These are phyloP conservation scores for Nicotiana undulata DNA, from an alignment of 257 asterid species.

Conservation along the genomic window DNA sequence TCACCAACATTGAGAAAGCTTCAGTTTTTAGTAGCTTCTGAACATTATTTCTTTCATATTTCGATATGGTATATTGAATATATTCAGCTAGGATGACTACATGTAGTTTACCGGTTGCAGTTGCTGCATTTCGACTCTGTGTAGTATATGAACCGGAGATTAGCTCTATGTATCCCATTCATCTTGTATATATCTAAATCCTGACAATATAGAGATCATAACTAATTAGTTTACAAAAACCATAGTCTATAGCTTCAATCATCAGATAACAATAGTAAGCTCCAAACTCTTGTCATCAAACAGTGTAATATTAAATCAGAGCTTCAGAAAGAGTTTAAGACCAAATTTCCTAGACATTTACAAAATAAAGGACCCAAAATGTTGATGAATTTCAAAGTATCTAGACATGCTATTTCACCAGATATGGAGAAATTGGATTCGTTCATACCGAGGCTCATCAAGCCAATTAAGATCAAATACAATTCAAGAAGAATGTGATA, in stretches of 20 bases:
- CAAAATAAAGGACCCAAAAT: background rate
- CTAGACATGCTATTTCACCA: background rate
- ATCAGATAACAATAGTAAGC: background rate
- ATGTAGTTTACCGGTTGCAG: background rate
- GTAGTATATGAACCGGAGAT: background rate
- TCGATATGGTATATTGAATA: too few relatives aligned
- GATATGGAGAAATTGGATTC: background rate
- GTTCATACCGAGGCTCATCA: background rate
- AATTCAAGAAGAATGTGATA: background rate
- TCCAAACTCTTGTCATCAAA: background rate
- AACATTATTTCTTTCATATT: background rate
- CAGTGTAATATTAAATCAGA: background rate
- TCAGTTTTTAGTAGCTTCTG: background rate
- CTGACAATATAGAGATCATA: background rate
- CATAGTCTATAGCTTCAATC: background rate
- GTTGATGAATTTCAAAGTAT: background rate
- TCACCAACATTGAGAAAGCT: background rate
- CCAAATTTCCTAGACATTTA: background rate
- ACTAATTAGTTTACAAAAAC: too few relatives aligned
- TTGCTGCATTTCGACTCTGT: background rate
- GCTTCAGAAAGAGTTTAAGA: background rate
- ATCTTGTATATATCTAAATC: background rate
- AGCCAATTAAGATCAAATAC: background rate
- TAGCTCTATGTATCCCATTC: background rate
- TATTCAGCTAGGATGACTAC: background rate